A percentile compares a stretch with the other conserved stretches of the same genome.
These are phyloP conservation scores for Melaleuca quinquenervia DNA, from an alignment of 345 rosid genomes.

Conservation along the genomic window DNA sequence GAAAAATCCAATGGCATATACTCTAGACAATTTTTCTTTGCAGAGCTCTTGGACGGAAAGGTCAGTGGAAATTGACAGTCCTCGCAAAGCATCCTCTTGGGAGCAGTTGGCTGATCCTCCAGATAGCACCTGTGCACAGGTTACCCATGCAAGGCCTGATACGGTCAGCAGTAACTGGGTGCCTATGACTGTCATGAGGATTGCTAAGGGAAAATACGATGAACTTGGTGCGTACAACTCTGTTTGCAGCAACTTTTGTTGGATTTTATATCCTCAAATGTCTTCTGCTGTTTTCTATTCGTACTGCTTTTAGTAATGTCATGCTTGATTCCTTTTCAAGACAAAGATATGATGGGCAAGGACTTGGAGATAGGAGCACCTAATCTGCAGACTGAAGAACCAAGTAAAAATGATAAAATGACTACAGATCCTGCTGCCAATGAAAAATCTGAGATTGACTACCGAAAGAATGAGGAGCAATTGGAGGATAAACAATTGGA, in stretches of 20 bases:
- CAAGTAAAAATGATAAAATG: background rate
- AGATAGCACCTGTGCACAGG: constrained; percentile 27
- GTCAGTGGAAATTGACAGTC: constrained; percentile 26
- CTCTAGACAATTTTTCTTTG: background rate
- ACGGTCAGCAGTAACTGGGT: constrained; percentile 19
- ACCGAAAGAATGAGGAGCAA: constrained; percentile 11
- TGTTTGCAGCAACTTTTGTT: background rate
- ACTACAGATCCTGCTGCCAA: constrained; percentile 7
- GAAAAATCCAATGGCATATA: background rate
- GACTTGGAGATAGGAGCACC: constrained; percentile 29
- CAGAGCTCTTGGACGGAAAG: constrained; percentile 41
- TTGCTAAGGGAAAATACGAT: constrained; percentile 8
- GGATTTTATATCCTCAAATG: background rate
- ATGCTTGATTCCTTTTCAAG: constrained; percentile 6
- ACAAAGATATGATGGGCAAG: constrained; percentile 16
- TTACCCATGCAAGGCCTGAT: constrained; percentile 20
- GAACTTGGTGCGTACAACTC: constrained; percentile 14
- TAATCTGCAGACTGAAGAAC: constrained; percentile 11
- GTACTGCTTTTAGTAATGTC: background rate
- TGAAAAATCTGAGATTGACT: constrained; percentile 8
- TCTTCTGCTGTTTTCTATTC: background rate
- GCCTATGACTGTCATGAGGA: constrained; percentile 13
- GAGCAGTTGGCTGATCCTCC: constrained; percentile 20
- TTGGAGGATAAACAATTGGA: constrained; percentile 7
- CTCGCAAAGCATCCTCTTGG: constrained; percentile 11